phyloP scores from a whole-genome alignment of 2,329 filamentous ascomycete genomes.

The Geosmithia morbida region DNA sequence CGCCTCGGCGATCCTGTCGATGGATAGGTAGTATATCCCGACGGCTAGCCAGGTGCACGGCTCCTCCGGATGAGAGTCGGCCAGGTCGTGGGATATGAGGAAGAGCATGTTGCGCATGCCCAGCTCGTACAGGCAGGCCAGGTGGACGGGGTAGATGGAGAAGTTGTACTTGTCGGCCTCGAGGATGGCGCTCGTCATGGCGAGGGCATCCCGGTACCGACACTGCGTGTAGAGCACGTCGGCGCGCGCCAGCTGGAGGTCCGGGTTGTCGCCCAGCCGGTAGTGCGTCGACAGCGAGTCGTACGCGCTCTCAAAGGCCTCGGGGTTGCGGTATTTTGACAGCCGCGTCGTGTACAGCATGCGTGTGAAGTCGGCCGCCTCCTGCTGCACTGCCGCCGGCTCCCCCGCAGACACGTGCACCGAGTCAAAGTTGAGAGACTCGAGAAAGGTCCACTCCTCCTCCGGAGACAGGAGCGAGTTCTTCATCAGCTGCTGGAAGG shows the following conservation, averaged over 20 bases:
- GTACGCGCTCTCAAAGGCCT: conserved; percentile 69
- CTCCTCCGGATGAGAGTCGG: conserved; percentile 82
- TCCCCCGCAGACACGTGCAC: conserved; percentile 52
- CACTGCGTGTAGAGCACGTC: conserved; percentile 92
- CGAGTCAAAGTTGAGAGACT: conserved; percentile 80
- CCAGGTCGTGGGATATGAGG: conserved; percentile 80
- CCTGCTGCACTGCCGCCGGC: conserved; percentile 51
- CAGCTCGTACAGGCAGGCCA: conserved; percentile 83
- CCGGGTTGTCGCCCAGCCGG: conserved; percentile 70
- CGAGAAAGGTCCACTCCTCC: conserved; percentile 81
- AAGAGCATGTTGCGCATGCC: conserved; percentile 79
- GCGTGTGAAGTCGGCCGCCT: conserved; percentile 85
- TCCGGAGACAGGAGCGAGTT: conserved; percentile 83
- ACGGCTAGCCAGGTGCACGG: conserved; percentile 90
- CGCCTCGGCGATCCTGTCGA: conserved; percentile 81
- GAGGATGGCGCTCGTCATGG: conserved; percentile 72
- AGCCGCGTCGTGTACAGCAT: conserved; percentile 93
- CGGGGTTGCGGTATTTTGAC: conserved; percentile 85
- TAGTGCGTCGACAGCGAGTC: conserved; percentile 92
- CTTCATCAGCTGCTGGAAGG: conserved; percentile 94
- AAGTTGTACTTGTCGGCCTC: conserved; percentile 82
- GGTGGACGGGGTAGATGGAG: conserved; percentile 73
- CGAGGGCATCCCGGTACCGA: conserved; percentile 75
- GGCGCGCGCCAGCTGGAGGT: conserved; percentile 78
- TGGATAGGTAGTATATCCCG: conserved; percentile 85